These are phyloP conservation scores for Blastobotrys apis DNA, from an alignment of 1,139 yeast genomes.

Conservation along the genomic window DNA sequence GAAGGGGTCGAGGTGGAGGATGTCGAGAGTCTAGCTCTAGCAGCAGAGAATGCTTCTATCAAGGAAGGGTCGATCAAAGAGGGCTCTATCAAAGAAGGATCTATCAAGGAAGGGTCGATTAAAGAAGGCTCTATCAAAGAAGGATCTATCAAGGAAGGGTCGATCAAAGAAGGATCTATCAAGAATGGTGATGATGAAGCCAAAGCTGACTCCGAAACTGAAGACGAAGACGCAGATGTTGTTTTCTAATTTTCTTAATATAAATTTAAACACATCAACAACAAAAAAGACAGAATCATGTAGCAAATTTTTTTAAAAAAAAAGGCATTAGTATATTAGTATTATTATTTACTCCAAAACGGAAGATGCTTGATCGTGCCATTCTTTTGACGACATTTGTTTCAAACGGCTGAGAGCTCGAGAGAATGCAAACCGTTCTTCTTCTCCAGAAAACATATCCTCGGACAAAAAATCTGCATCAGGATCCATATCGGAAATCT, in stretches of 20 bases:
- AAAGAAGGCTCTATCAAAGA: no score
- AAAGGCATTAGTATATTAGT: no score
- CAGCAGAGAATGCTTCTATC: constrained; percentile 1
- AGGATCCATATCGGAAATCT: constrained; percentile 64
- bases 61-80: background rate
- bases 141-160: constrained; percentile 5
- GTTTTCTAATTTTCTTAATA: constrained; percentile 22
- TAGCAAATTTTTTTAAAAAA: no score
- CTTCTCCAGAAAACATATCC: constrained; percentile 80
- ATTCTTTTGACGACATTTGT: constrained; percentile 90
- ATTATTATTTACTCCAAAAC: background rate
- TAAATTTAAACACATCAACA: no score
- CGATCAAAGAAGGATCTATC: no score
- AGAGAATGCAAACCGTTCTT: constrained; percentile 94
- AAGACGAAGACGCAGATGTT: constrained; percentile 27
- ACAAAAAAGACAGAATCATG: no score
- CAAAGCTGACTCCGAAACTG: background rate
- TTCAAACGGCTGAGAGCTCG: constrained; percentile 85
- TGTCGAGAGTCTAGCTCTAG: constrained; percentile 4
- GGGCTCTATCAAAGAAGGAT: constrained; percentile 16
- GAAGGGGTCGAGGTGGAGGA: constrained; percentile 19
- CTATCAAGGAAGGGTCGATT: background rate
- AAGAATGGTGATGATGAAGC: constrained; percentile 16
- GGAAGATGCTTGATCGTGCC: constrained; percentile 41
- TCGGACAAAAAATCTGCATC: constrained; percentile 68